Base-by-base conservation (phyloP, 225 moss, liverwort and hornwort species). In the Sphagnum tenellum region DNA sequence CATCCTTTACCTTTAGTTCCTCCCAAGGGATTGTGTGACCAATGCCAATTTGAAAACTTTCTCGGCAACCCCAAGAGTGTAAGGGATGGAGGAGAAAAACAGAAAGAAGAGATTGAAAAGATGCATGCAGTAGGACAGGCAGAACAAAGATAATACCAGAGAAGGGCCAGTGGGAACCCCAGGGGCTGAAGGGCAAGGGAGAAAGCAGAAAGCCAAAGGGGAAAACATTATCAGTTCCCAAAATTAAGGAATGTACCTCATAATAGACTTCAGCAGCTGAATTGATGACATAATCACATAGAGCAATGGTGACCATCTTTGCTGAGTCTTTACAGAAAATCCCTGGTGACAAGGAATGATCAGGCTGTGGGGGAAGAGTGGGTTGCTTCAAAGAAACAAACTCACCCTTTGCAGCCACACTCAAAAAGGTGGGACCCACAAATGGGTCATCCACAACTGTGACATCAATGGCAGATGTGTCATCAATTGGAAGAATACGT, bases 261-360 rank as follows among this genome's bases (percentile, higher is more conserved):
- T 87, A 90, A 66, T 92, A 98, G 3, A 98, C 96, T 70, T 78
- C 73, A 49, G 81, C 79, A 60, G 96, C 96, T 12, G 96, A 98
- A 72, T 98, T 98, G 8, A 98, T 74, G 12, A 92, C 92, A 61
- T 88, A 85, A 62, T 93, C 92, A 76, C 85, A 80, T 7, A 93
- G 73, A 3, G 92, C 88, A 62, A 98, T 89, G 5, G 96, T 92
- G 72, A 93, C 73, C 96, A 98, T 98, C 85, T 93, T 98, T 11
- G 83, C 59, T 56, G 92, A 90, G 49, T 87, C 81, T 65, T 85
- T 90, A 72, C 96, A 98, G 53, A 87, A 89, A 11, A 98, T 60
- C 58, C 92, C 96, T 12, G 92, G 70, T 51, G 85, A 81, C 73
- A 93, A 63, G 50, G 79, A 67, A 70, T 82, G 71, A 59, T 89